Percentiles rank a stretch among this genome's conserved stretches.
These are phyloP conservation scores for Rutstroemia sp. DNA, from an alignment of 2,329 filamentous ascomycete species.

Conservation along the genomic window DNA sequence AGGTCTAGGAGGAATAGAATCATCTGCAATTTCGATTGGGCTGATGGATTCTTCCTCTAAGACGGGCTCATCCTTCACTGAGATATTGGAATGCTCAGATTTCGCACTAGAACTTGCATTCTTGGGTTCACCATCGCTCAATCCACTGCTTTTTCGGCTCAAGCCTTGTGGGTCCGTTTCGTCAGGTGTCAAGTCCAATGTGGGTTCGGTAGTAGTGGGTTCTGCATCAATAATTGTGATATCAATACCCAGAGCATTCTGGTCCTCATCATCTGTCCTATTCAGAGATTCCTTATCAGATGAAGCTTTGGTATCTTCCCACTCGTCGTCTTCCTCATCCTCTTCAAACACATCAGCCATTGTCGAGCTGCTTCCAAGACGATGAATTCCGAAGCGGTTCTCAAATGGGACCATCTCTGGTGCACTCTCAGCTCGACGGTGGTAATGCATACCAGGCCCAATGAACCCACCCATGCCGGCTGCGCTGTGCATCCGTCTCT, in stretches of 20 bases:
- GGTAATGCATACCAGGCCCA: conserved; percentile 66
- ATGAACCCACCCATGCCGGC: conserved; percentile 61
- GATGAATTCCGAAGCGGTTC: conserved; percentile 50
- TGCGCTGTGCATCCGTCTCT: conserved; percentile 70
- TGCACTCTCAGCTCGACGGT: conserved; percentile 72
- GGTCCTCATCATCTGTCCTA: conserved; percentile 31
- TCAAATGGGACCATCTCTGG: conserved; percentile 59
- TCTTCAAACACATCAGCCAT: conserved; percentile 88
- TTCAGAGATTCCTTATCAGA: conserved; percentile 30
- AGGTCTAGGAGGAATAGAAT: conserved; percentile 30
- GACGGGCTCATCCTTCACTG: conserved; percentile 45
- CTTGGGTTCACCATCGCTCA: conserved; percentile 36
- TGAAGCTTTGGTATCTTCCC: conserved; percentile 30
- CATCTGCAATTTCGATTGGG: conserved; percentile 34
- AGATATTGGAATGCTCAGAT: conserved; percentile 42
- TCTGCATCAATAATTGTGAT: conserved; percentile 40
- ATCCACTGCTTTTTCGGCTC: conserved; percentile 40
- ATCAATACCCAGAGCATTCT: conserved; percentile 32
- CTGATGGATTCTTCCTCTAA: conserved; percentile 37
- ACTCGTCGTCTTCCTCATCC: conserved; percentile 56
- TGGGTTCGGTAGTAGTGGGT: conserved; percentile 30
- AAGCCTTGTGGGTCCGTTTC: conserved; percentile 27
- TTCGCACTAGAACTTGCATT: conserved; percentile 33
- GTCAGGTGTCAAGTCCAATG: conserved; percentile 35
- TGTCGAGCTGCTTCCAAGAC: conserved; percentile 59